phyloP scores from a whole-genome alignment of 768 basidiomycete species.

The Grammothele lineata region DNA sequence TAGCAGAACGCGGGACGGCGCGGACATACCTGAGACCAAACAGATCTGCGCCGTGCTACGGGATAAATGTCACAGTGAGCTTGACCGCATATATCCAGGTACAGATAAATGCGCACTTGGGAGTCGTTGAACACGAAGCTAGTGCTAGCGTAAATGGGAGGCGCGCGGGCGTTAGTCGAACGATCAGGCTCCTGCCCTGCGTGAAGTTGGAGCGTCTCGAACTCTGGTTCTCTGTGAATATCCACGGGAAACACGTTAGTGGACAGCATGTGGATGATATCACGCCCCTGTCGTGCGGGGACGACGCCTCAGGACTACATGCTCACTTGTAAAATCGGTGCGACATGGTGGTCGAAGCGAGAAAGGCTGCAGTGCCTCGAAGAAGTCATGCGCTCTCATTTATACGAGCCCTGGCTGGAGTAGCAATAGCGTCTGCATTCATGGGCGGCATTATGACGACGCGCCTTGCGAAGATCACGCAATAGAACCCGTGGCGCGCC shows the following conservation, averaged over 20 bases:
- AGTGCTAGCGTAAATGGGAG: conserved; percentile 73
- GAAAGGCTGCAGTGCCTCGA: not conserved
- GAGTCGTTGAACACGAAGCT: conserved; percentile 73
- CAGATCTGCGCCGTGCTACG: conserved; percentile 68
- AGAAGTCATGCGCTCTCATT: not conserved
- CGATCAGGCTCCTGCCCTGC: conserved; percentile 65
- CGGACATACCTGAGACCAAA: conserved; percentile 51
- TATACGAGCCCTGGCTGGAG: too few relatives aligned
- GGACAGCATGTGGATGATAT: too few relatives aligned
- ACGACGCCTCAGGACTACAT: not conserved
- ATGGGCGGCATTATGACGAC: too few relatives aligned
- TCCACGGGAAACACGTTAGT: too few relatives aligned
- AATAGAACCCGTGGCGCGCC: too few relatives aligned
- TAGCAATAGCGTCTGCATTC: too few relatives aligned
- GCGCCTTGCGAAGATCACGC: too few relatives aligned
- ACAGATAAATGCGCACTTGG: conserved; percentile 35
- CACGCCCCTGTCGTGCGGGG: not conserved
- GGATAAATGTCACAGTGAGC: not conserved
- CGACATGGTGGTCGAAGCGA: not conserved
- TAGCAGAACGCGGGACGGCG: not conserved
- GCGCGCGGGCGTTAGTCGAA: conserved; percentile 67
- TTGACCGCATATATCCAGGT: not conserved
- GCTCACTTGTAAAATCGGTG: too few relatives aligned
- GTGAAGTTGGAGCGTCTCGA: conserved; percentile 79
- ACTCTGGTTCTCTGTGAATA: conserved; percentile 47